Percentiles rank a stretch among this genome's conserved stretches.
These are phyloP conservation scores for Mitragyna speciosa DNA, from an alignment of 257 asterid species.

Conservation along the genomic window DNA sequence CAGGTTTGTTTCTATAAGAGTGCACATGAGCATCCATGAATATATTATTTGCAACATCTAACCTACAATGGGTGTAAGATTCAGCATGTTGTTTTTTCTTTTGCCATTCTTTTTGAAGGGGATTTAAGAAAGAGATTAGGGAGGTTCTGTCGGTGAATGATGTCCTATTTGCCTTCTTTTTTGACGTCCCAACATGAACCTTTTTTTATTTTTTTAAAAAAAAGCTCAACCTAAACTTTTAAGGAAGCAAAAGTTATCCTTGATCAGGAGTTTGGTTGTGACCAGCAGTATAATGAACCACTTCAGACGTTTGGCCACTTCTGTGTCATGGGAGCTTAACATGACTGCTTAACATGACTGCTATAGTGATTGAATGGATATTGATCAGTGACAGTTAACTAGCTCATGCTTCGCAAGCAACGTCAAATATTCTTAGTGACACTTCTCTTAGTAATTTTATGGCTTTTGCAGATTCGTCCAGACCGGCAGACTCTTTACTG, in stretches of 20 bases:
- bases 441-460: not conserved
- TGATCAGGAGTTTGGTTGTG: no score
- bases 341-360: no score
- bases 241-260: not conserved
- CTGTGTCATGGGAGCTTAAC: no score
- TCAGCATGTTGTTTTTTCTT: not conserved
- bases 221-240: not conserved
- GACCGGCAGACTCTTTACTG: slow-evolving; percentile 98
- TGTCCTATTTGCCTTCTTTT: not conserved
- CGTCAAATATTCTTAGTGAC: not conserved
- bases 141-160: not conserved
- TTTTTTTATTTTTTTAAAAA: no score
- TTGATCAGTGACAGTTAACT: no score
- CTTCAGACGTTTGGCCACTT: no score
- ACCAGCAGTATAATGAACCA: no score
- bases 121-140: not conserved
- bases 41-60: not conserved
- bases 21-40: not conserved
- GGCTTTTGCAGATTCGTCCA: slow-evolving; percentile 79
- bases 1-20: slow-evolving; percentile 50
- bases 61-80: not conserved
- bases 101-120: not conserved
- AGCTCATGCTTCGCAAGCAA: not conserved
- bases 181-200: not conserved
- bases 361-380: not conserved